A percentile compares a stretch with the other conserved stretches of the same genome.
These are phyloP conservation scores for Fusarium gaditjirri DNA, from an alignment of 2,329 filamentous ascomycete genomes.

Conservation along the genomic window DNA sequence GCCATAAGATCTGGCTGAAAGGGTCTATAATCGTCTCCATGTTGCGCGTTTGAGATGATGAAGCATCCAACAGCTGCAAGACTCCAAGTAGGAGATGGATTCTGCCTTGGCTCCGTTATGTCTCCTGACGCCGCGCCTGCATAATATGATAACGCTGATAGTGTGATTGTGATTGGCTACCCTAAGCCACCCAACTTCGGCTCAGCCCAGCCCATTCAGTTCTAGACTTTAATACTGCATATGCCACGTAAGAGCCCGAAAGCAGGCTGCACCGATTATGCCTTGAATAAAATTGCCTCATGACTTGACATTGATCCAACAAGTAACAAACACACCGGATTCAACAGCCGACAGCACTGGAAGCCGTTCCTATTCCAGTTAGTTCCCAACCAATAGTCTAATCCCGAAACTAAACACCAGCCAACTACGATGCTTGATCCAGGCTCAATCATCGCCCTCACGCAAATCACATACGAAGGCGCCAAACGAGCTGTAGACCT, in stretches of 20 bases:
- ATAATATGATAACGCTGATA: background rate
- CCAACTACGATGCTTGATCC: background rate
- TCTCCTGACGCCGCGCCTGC: background rate
- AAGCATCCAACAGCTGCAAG: too few species aligned
- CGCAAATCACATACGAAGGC: background rate
- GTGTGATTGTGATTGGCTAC: background rate
- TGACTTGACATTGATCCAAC: background rate
- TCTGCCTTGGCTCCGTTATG: background rate
- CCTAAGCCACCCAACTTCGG: background rate
- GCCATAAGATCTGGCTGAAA: background rate
- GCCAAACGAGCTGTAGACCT: background rate
- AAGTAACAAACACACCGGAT: background rate
- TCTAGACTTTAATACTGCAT: background rate
- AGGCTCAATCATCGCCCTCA: background rate
- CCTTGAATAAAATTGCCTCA: background rate
- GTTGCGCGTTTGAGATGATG: rapidly evolving
- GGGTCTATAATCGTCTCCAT: background rate
- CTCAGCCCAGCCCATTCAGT: background rate
- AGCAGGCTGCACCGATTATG: background rate
- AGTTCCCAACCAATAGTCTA: background rate
- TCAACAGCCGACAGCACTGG: background rate
- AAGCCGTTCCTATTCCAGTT: rapidly evolving
- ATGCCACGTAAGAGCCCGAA: background rate
- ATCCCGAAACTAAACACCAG: rapidly evolving
- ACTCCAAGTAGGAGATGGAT: background rate